Evolutionary conservation across 2,329 filamentous ascomycete species (phyloP).

Genomic region (Sclerotinia spermophila): DNA sequence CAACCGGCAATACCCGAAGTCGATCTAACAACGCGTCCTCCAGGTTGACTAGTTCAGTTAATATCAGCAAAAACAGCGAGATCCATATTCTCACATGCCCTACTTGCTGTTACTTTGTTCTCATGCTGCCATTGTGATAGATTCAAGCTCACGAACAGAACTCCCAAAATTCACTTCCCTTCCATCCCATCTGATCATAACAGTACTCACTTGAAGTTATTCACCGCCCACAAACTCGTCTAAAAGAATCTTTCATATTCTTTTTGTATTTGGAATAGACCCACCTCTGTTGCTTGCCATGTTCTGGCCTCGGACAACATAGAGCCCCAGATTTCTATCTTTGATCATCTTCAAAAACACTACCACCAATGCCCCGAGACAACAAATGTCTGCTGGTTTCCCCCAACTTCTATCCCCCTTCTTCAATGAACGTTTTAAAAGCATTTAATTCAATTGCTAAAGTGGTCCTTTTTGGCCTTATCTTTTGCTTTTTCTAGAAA

Average conservation of each 20-base stretch:
- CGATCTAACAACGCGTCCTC: background rate
- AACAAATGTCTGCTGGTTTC: background rate
- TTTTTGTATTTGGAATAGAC: background rate
- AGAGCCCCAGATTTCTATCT: background rate
- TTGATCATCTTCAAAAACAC: background rate
- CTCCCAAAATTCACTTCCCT: background rate
- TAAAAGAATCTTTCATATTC: background rate
- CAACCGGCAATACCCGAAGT: constrained; percentile 5
- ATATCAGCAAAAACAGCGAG: background rate
- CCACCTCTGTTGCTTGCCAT: background rate
- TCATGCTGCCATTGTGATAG: background rate
- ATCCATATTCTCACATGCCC: background rate
- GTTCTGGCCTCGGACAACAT: background rate
- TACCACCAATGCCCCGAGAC: background rate
- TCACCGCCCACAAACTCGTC: background rate
- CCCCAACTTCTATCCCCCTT: background rate
- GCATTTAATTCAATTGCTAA: background rate
- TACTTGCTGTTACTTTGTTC: background rate
- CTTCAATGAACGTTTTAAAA: background rate
- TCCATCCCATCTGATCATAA: background rate
- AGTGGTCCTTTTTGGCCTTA: background rate
- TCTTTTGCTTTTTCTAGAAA: background rate
- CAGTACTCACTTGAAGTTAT: background rate
- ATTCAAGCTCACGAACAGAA: background rate
- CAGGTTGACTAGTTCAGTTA: background rate